Percentiles rank a stretch among this genome's conserved stretches.
Evolutionary conservation across 2,329 filamentous ascomycete species (phyloP).

Genomic region (Fusarium falciforme): DNA sequence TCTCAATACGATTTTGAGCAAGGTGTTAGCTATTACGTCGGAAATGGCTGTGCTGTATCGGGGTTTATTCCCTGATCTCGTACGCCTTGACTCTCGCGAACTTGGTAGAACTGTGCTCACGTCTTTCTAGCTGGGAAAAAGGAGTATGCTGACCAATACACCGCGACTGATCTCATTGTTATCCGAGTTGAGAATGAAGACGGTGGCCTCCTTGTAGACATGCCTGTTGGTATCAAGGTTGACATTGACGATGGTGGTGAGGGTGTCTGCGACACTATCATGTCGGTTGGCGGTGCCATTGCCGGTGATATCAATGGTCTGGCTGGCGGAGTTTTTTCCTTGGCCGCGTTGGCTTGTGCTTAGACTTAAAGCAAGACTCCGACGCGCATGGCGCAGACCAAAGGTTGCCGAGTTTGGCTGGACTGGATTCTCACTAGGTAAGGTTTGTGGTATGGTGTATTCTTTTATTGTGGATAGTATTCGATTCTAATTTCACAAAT

Average conservation of each 20-base stretch:
- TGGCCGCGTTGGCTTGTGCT: not conserved
- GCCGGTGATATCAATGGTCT: not conserved
- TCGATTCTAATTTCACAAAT: not conserved
- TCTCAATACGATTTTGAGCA: slow-evolving; percentile 2
- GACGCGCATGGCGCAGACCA: not conserved
- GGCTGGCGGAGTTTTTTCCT: not conserved
- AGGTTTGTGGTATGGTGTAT: not conserved
- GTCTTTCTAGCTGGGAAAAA: not conserved
- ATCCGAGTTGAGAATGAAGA: slow-evolving; percentile 7
- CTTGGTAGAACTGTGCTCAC: not conserved
- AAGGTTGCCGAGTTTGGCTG: not conserved
- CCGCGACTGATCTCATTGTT: slow-evolving; percentile 8
- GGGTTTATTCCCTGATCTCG: not conserved
- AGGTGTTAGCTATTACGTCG: not conserved
- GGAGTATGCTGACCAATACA: not conserved
- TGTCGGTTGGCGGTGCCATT: not conserved
- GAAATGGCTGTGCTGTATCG: not conserved
- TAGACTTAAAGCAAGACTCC: not conserved
- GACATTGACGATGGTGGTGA: slow-evolving; percentile 1
- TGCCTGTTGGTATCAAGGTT: slow-evolving; percentile 7
- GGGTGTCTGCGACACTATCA: not conserved
- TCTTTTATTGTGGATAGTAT: not conserved
- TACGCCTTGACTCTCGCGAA: not conserved
- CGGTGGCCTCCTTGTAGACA: slow-evolving; percentile 6
- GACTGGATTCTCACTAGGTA: not conserved